Percentiles rank a stretch among this genome's conserved stretches.
Conservation (phyloP, 2,329 filamentous ascomycete species). For the Fusarium euwallaceae region DNA sequence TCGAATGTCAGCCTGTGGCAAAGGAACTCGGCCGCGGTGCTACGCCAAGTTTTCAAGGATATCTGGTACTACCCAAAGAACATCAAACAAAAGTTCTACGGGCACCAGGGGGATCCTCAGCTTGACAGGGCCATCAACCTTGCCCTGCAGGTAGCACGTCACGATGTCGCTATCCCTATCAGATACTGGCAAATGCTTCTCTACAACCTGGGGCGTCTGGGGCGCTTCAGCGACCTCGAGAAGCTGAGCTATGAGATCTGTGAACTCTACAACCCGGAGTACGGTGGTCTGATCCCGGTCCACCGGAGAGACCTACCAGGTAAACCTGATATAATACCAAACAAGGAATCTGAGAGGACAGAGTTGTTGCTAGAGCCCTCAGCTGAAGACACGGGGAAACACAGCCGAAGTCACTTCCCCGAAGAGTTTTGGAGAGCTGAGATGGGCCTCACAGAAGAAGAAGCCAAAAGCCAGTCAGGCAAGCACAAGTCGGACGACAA, state of each 20-base stretch:
- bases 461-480: background rate
- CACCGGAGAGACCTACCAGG: slow-evolving; percentile 59
- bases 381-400: slow-evolving; percentile 16
- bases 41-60: slow-evolving; percentile 45
- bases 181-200: slow-evolving; percentile 60
- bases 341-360: background rate
- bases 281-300: slow-evolving; percentile 56
- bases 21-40: slow-evolving; percentile 44
- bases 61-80: slow-evolving; percentile 47
- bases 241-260: slow-evolving; percentile 59
- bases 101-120: slow-evolving; percentile 33
- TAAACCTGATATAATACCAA: background rate
- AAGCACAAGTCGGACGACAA: background rate
- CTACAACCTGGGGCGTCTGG: slow-evolving; percentile 58
- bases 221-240: slow-evolving; percentile 60
- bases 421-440: slow-evolving; percentile 44
- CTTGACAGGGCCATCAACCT: slow-evolving; percentile 51
- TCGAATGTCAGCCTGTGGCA: slow-evolving; percentile 47
- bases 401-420: slow-evolving; percentile 29
- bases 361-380: slow-evolving; percentile 24
- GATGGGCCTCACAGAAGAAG: slow-evolving; percentile 29
- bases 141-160: slow-evolving; percentile 46
- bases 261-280: slow-evolving; percentile 52
- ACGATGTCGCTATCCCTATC: slow-evolving; percentile 53
- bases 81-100: slow-evolving; percentile 21